Evolutionary conservation across 164 flowering plant genomes (phyloP).

Genomic region (Warburgia ugandensis): DNA sequence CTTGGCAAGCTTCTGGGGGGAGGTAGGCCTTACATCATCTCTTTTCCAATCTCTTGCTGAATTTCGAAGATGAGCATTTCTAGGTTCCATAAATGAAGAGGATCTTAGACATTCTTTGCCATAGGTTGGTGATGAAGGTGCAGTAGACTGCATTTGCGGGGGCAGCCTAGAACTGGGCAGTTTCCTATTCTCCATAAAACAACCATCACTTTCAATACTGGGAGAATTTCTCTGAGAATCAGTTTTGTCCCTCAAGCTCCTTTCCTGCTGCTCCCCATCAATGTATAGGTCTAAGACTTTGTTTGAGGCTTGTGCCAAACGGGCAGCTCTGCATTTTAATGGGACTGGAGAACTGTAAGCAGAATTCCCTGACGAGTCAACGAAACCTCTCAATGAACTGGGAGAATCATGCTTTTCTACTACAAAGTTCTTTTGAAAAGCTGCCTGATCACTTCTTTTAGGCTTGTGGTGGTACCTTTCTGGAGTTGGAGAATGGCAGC

Average conservation of each 20-base stretch:
- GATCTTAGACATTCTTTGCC: slow-evolving; percentile 37
- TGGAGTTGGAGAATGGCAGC: slow-evolving; percentile 40
- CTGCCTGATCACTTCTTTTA: slow-evolving; percentile 17
- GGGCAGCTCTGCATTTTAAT: slow-evolving; percentile 17
- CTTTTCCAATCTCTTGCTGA: slow-evolving; percentile 44
- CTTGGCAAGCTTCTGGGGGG: slow-evolving; percentile 67
- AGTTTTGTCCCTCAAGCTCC: slow-evolving; percentile 21
- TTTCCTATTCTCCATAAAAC: slow-evolving; percentile 6
- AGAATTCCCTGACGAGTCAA: slow-evolving; percentile 46
- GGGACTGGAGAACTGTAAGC: slow-evolving; percentile 40
- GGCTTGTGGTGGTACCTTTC: slow-evolving; percentile 38
- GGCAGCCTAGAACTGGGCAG: slow-evolving; percentile 33
- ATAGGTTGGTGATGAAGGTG: slow-evolving; percentile 47
- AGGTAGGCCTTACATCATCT: slow-evolving; percentile 40
- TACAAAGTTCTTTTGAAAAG: slow-evolving; percentile 12
- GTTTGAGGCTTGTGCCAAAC: slow-evolving; percentile 37
- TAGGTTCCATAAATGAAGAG: slow-evolving; percentile 54
- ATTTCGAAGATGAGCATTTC: slow-evolving; percentile 22
- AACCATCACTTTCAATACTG: slow-evolving; percentile 23
- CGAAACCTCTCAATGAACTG: slow-evolving; percentile 24
- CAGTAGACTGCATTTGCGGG: slow-evolving; percentile 46
- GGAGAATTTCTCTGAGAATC: slow-evolving; percentile 22
- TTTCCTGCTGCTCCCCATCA: slow-evolving; percentile 78
- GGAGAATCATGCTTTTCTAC: slow-evolving; percentile 29
- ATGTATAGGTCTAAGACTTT: slow-evolving; percentile 78